These are phyloP conservation scores for Bondarzewia mesenterica DNA, from an alignment of 1,284 basidiomycete species.

Conservation along the genomic window DNA sequence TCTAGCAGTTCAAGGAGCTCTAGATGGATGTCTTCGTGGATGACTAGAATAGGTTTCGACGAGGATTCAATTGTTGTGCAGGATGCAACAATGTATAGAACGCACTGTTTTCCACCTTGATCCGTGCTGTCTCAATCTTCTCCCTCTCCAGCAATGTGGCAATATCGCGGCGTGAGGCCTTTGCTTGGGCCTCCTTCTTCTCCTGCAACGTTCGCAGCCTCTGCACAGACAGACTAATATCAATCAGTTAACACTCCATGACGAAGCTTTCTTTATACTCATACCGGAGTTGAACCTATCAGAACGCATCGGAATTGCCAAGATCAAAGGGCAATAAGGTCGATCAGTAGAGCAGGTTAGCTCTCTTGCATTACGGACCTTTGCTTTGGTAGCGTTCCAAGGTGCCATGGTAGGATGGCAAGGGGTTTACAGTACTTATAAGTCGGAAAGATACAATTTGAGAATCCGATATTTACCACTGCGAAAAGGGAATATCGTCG, in stretches of 20 bases:
- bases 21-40: constrained; percentile 79
- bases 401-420: neutral
- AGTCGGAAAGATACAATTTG: too few species aligned
- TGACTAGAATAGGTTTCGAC: constrained; percentile 37
- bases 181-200: constrained; percentile 91
- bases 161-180: constrained; percentile 73
- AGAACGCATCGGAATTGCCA: constrained; percentile 6
- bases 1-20: constrained; percentile 90
- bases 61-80: neutral
- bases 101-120: constrained; percentile 77
- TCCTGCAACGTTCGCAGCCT: constrained; percentile 85
- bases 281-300: constrained; percentile 63
- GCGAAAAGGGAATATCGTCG: neutral
- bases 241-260: constrained; percentile 5
- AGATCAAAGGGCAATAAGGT: too few species aligned
- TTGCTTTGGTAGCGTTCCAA: constrained; percentile 69
- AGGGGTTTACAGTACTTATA: too few species aligned
- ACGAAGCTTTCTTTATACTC: constrained; percentile 2
- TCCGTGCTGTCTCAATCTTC: constrained; percentile 75
- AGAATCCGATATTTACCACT: too few species aligned
- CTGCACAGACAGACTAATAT: constrained; percentile 79
- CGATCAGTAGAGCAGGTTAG: too few species aligned
- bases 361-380: too few species aligned
- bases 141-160: constrained; percentile 71
- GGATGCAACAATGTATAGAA: constrained; percentile 11